These are phyloP conservation scores for Colletotrichum destructivum DNA, from an alignment of 2,329 filamentous ascomycete genomes.

Conservation along the genomic window DNA sequence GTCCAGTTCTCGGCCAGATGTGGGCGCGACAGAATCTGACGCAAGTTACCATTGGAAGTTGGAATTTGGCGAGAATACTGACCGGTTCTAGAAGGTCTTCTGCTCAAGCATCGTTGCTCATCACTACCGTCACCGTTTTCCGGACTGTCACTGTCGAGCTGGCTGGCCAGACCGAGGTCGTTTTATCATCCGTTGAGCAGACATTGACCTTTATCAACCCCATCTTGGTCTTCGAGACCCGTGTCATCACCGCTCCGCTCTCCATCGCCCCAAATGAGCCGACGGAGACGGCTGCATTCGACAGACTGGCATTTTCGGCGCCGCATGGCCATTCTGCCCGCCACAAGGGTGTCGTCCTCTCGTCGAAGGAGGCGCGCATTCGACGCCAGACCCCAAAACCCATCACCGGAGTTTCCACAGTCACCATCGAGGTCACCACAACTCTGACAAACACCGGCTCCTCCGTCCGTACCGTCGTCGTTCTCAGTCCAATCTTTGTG, in stretches of 20 bases:
- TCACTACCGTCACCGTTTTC: constrained; percentile 33
- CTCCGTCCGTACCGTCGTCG: constrained; percentile 29
- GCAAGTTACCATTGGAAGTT: background rate
- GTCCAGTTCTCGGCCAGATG: background rate
- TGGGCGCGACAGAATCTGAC: constrained; percentile 15
- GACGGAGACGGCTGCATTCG: background rate
- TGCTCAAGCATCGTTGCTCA: background rate
- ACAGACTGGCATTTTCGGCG: background rate
- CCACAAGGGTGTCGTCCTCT: background rate
- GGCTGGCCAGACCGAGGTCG: constrained; percentile 38
- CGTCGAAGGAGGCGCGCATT: background rate
- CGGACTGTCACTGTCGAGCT: constrained; percentile 44
- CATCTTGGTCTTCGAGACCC: constrained; percentile 45
- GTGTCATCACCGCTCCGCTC: constrained; percentile 45
- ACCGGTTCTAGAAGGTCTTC: background rate
- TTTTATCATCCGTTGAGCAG: constrained; percentile 44
- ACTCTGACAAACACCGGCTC: constrained; percentile 33
- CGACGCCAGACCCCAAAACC: constrained; percentile 1
- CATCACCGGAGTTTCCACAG: background rate
- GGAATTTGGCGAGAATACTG: background rate
- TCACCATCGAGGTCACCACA: constrained; percentile 33
- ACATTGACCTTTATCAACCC: constrained; percentile 48
- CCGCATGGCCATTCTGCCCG: background rate
- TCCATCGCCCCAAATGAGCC: constrained; percentile 26
- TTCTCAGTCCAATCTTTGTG: constrained; percentile 37